Evolutionary conservation across 2,329 filamentous ascomycete genomes (phyloP).

Genomic region (Neocatenulostroma microsporum): DNA sequence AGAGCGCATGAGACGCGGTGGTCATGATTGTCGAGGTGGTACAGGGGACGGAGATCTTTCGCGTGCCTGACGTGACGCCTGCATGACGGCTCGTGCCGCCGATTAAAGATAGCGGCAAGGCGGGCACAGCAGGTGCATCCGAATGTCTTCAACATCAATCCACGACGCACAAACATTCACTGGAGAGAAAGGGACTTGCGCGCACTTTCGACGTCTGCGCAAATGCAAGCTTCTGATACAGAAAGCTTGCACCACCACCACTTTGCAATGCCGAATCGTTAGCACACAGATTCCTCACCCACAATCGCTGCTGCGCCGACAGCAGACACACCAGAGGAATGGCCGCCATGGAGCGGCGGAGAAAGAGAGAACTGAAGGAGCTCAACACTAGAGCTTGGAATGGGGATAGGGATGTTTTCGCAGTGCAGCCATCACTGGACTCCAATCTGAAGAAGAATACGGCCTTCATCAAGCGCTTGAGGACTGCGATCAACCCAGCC

Average conservation of each 20-base stretch:
- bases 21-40: too few species aligned
- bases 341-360: constrained; percentile 42
- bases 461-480: constrained; percentile 91
- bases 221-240: constrained; percentile 28
- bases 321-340: constrained; percentile 18
- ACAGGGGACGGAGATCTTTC: too few species aligned
- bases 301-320: constrained; percentile 16
- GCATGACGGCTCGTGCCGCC: too few species aligned
- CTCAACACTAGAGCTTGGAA: constrained; percentile 83
- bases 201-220: constrained; percentile 10
- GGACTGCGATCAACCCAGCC: constrained; percentile 75
- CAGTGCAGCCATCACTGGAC: constrained; percentile 72
- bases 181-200: too few species aligned
- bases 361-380: constrained; percentile 68
- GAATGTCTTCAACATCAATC: too few species aligned
- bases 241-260: constrained; percentile 23
- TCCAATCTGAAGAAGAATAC: constrained; percentile 98
- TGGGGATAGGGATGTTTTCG: constrained; percentile 75
- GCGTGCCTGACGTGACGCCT: too few species aligned
- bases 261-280: constrained; percentile 31
- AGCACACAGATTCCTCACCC: constrained; percentile 15
- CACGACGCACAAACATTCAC: too few species aligned
- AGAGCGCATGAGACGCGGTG: too few species aligned
- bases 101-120: too few species aligned
- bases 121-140: too few species aligned